phyloP scores from a whole-genome alignment of 768 basidiomycete species.

The Pisolithus sp. region DNA sequence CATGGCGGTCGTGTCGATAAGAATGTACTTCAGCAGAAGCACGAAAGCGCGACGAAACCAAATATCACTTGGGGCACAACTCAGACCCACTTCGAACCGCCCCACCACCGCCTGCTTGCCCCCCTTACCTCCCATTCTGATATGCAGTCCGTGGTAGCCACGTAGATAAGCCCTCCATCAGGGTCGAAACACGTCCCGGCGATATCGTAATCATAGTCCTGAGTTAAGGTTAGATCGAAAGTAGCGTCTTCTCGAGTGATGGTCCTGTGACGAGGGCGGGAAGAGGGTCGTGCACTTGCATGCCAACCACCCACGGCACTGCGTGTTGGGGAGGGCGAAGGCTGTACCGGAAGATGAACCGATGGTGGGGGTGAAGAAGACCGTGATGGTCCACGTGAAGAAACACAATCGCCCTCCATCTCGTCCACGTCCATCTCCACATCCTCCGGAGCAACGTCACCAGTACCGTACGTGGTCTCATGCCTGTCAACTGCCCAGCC shows the following conservation, averaged over 20 bases:
- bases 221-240: not conserved
- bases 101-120: constrained; percentile 71
- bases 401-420: constrained; percentile 44
- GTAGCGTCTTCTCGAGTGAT: not conserved
- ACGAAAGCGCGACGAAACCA: not conserved
- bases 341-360: constrained; percentile 23
- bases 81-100: constrained; percentile 41
- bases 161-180: constrained; percentile 58
- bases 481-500: constrained; percentile 8
- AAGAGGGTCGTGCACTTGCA: constrained; percentile 13
- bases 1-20: not conserved
- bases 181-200: constrained; percentile 76
- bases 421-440: constrained; percentile 48
- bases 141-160: constrained; percentile 56
- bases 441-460: constrained; percentile 26
- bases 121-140: constrained; percentile 75
- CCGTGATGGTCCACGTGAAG: constrained; percentile 42
- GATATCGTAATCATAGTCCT: constrained; percentile 39
- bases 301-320: constrained; percentile 14
- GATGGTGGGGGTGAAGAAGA: constrained; percentile 43
- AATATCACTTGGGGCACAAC: not conserved
- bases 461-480: constrained; percentile 12
- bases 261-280: constrained; percentile 15
- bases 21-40: not conserved
- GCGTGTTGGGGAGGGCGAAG: constrained; percentile 17